These are phyloP conservation scores for Phytophthora boehmeriae DNA, from an alignment of 352 stramenopile species.

Conservation along the genomic window DNA sequence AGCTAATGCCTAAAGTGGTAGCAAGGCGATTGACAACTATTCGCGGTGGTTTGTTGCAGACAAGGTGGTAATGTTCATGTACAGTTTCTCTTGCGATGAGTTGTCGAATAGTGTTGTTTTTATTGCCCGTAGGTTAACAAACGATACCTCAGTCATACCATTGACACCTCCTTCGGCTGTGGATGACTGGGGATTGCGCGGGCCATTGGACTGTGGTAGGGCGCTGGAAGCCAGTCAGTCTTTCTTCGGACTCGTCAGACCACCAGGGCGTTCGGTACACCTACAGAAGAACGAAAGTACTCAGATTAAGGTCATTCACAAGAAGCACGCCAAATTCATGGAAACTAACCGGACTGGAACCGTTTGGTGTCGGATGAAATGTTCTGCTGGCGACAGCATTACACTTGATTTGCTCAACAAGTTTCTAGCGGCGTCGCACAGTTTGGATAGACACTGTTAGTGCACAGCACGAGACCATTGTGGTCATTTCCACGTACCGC, in stretches of 20 bases:
- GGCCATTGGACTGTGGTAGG: conserved; percentile 15
- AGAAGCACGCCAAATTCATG: background rate
- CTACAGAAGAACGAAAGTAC: conserved; percentile 8
- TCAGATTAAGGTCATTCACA: background rate
- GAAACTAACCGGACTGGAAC: conserved; percentile 34
- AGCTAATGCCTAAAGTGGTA: conserved; percentile 17
- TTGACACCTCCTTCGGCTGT: conserved; percentile 47
- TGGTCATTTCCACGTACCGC: conserved; percentile 15
- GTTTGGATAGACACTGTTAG: too few species aligned
- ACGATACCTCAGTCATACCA: conserved; percentile 78
- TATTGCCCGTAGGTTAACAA: too few species aligned
- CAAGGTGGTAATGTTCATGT: too few species aligned
- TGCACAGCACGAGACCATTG: background rate
- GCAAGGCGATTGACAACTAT: conserved; percentile 19
- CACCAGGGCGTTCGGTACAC: conserved; percentile 48
- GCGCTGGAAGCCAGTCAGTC: conserved; percentile 27
- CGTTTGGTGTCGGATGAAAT: conserved; percentile 26
- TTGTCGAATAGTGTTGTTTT: conserved; percentile 3
- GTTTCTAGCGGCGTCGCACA: conserved; percentile 15
- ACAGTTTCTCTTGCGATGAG: too few species aligned
- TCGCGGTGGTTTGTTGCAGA: background rate
- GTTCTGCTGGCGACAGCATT: conserved; percentile 24
- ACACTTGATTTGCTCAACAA: conserved; percentile 39
- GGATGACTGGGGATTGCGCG: conserved; percentile 24
- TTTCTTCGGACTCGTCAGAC: conserved; percentile 44